Conservation (phyloP, 2,329 filamentous ascomycete species). For the Colletotrichum gloeosporioides region DNA sequence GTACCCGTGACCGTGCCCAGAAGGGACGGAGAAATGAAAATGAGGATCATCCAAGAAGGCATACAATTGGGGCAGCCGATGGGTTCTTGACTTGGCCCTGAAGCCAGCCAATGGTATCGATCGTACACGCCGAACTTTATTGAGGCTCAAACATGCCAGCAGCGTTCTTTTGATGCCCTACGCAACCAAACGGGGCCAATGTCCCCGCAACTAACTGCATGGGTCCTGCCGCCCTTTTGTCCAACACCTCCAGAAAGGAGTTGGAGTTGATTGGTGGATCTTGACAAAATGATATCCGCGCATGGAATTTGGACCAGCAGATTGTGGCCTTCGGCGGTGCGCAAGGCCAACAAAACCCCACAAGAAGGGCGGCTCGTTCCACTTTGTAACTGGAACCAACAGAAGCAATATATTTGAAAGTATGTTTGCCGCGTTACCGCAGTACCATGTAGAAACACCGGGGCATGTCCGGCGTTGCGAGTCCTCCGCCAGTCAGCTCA, state of each 20-base stretch:
- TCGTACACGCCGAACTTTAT: neutral
- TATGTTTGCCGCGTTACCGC: neutral
- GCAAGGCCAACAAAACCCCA: neutral
- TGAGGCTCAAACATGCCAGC: neutral
- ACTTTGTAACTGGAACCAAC: neutral
- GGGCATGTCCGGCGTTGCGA: neutral
- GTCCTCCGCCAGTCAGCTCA: neutral
- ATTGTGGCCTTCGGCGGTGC: neutral
- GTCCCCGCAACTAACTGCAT: neutral
- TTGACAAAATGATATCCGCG: neutral
- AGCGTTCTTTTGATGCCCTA: neutral
- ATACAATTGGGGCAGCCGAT: neutral
- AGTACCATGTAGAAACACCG: neutral
- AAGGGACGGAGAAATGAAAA: neutral
- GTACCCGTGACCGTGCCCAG: neutral
- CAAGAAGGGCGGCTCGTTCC: neutral
- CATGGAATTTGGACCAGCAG: neutral
- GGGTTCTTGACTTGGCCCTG: neutral
- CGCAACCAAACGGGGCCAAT: neutral
- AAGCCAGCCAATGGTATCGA: neutral
- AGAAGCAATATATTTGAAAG: neutral
- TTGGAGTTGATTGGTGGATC: neutral
- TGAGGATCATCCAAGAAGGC: neutral
- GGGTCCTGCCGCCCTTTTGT: neutral
- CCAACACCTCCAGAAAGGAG: neutral